Percentiles rank a stretch among this genome's conserved stretches.
phyloP scores from a whole-genome alignment of 805 yeast species.

The Ogataea angusta region DNA sequence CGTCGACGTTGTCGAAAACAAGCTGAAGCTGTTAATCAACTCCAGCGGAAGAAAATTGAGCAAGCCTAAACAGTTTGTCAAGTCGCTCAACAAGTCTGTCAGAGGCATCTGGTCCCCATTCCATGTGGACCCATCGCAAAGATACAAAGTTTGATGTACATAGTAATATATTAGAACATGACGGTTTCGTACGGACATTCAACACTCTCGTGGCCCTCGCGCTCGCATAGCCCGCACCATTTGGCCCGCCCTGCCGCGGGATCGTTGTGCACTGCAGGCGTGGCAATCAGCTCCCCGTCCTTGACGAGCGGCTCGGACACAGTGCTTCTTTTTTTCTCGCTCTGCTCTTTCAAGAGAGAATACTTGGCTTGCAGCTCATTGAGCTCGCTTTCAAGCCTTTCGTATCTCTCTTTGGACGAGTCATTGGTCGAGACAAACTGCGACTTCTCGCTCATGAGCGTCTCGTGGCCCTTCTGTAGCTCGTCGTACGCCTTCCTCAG shows the following conservation, averaged over 20 bases:
- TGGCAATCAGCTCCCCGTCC: slow-evolving; percentile 37
- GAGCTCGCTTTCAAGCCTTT: background rate
- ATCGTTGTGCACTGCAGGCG: slow-evolving; percentile 49
- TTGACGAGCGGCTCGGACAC: background rate
- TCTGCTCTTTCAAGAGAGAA: background rate
- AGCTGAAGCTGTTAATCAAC: slow-evolving; percentile 60
- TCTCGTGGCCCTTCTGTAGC: background rate
- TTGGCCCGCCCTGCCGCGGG: slow-evolving; percentile 69
- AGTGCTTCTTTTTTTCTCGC: background rate
- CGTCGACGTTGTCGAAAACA: slow-evolving; percentile 57
- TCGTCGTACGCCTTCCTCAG: background rate
- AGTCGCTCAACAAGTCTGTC: slow-evolving; percentile 74
- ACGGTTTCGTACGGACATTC: slow-evolving; percentile 80
- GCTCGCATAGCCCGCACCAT: slow-evolving; percentile 95
- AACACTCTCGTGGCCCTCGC: slow-evolving; percentile 81
- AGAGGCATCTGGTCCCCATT: slow-evolving; percentile 99
- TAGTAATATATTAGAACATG: slow-evolving; percentile 20
- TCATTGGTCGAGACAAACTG: background rate
- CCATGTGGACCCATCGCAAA: slow-evolving; percentile 57
- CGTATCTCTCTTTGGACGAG: background rate
- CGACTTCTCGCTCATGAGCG: background rate
- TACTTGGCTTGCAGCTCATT: background rate
- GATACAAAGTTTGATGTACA: slow-evolving; percentile 42
- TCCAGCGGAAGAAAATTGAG: slow-evolving; percentile 62
- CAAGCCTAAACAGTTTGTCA: slow-evolving; percentile 73